Conservation (phyloP, 73 alveolate species). For the Paramecium caudatum region DNA sequence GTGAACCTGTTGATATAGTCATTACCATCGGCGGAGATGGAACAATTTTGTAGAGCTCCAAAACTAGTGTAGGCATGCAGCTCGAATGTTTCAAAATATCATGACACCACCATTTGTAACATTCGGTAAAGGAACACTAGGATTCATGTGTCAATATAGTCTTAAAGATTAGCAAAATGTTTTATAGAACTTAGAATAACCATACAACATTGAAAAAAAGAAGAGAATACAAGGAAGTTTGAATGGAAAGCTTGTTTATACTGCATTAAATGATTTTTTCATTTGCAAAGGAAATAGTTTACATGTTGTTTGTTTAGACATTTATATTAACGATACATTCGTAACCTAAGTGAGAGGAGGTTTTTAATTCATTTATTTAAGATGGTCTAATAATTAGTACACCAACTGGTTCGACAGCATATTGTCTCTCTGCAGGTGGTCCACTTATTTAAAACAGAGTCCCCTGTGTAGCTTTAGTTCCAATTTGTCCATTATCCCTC, state of each 20-base stretch:
- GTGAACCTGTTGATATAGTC: constrained; percentile 50
- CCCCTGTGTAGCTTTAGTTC: constrained; percentile 86
- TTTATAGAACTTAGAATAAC: background rate
- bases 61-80: constrained; percentile 36
- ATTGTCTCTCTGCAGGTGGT: constrained; percentile 96
- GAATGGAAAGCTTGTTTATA: background rate
- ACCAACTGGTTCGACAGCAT: constrained; percentile 98
- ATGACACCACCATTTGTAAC: constrained; percentile 69
- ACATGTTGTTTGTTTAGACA: constrained; percentile 66
- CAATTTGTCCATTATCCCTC: constrained; percentile 95
- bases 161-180: constrained; percentile 34
- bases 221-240: constrained; percentile 39
- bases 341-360: constrained; percentile 79
- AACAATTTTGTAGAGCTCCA: constrained; percentile 63
- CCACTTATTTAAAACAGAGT: constrained; percentile 92
- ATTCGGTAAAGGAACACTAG: constrained; percentile 70
- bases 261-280: constrained; percentile 52
- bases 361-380: background rate
- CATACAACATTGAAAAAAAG: constrained; percentile 14
- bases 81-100: constrained; percentile 43
- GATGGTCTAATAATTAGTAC: constrained; percentile 94
- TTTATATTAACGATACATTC: constrained; percentile 58
- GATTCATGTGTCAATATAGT: constrained; percentile 70
- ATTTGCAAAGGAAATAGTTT: constrained; percentile 30
- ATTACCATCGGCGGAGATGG: constrained; percentile 77